Evolutionary conservation across 106 monocot species (phyloP).

Genomic region (Dendrobium nobile): DNA sequence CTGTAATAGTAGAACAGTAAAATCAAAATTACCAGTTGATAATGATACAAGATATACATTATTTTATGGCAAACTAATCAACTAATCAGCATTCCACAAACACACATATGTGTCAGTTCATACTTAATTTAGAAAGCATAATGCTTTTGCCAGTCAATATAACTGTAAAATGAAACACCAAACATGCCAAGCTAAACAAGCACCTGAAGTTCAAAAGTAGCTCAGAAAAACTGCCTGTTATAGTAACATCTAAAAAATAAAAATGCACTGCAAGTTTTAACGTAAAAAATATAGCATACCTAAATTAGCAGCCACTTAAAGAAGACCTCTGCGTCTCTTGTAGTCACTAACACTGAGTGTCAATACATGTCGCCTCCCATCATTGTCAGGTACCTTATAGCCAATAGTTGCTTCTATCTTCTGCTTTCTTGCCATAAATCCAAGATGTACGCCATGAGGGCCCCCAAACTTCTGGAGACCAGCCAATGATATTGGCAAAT

Average conservation of each 20-base stretch:
- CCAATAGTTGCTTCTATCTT: constrained; percentile 76
- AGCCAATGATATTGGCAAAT: constrained; percentile 68
- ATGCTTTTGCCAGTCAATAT: not conserved
- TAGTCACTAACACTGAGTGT: constrained; percentile 92
- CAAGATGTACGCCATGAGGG: constrained; percentile 40
- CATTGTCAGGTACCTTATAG: constrained; percentile 58
- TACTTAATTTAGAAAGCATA: not conserved
- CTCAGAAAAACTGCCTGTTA: not conserved
- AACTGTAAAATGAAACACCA: not conserved
- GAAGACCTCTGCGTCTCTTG: constrained; percentile 78
- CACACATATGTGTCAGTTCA: not conserved
- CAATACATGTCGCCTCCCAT: constrained; percentile 62
- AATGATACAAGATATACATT: not conserved
- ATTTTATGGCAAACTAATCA: not conserved
- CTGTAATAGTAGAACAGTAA: not conserved
- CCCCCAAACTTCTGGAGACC: constrained; percentile 68
- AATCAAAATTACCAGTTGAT: not conserved
- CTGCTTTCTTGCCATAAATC: constrained; percentile 77
- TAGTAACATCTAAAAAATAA: not conserved
- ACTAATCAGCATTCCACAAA: not conserved
- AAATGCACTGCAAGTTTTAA: not conserved
- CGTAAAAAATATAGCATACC: not conserved
- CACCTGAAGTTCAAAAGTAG: not conserved
- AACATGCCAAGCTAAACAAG: not conserved
- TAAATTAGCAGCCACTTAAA: constrained; percentile 21